These are phyloP conservation scores for Peribolospora baueri DNA, from an alignment of 768 basidiomycete genomes.

Conservation along the genomic window DNA sequence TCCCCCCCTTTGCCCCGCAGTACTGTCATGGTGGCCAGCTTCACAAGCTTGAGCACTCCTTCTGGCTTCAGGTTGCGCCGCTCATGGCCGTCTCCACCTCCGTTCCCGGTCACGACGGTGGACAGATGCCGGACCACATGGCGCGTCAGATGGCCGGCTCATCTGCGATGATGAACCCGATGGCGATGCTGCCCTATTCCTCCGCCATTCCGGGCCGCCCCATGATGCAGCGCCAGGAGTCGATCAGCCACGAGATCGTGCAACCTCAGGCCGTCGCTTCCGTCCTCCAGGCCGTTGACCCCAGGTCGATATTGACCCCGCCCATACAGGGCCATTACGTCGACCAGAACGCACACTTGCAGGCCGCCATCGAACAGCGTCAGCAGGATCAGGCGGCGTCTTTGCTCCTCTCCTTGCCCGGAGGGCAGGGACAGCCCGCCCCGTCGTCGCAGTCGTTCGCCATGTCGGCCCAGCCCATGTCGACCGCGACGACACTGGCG, in stretches of 20 bases:
- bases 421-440: too few relatives aligned
- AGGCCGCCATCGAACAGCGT: slow-evolving; percentile 8
- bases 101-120: too few relatives aligned
- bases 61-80: too few relatives aligned
- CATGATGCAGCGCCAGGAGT: not conserved
- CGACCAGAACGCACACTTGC: not conserved
- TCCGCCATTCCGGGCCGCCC: not conserved
- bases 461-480: slow-evolving; percentile 3
- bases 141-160: too few relatives aligned
- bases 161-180: too few relatives aligned
- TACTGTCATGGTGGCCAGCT: not conserved
- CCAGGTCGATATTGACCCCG: not conserved
- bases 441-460: slow-evolving; percentile 3
- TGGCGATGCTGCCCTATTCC: not conserved
- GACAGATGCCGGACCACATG: too few relatives aligned
- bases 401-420: not conserved
- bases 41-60: not conserved
- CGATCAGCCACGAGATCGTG: not conserved
- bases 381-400: slow-evolving; percentile 1
- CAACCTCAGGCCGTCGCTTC: not conserved
- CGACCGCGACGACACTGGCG: slow-evolving; percentile 4
- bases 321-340: too few relatives aligned
- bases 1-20: not conserved
- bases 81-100: too few relatives aligned
- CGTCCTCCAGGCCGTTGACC: slow-evolving; percentile 5